These are phyloP conservation scores for Mycena rosella DNA, from an alignment of 768 basidiomycete species.

Conservation along the genomic window DNA sequence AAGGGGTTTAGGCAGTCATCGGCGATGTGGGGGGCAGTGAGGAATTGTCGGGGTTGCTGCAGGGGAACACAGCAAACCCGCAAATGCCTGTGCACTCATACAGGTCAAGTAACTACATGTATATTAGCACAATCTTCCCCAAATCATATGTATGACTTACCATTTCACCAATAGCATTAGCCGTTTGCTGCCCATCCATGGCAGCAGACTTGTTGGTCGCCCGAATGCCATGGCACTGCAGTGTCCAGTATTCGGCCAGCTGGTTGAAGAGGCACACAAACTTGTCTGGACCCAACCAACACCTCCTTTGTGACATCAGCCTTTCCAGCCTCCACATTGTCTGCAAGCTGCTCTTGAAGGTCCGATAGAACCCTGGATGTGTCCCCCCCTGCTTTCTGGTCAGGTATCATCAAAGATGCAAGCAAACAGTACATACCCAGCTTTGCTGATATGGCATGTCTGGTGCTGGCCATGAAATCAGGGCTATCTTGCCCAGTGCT, in stretches of 20 bases:
- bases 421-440: too few relatives aligned
- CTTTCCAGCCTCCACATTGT: not conserved
- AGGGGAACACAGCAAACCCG: not conserved
- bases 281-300: not conserved
- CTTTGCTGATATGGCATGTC: too few relatives aligned
- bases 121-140: too few relatives aligned
- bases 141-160: not conserved
- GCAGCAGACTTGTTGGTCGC: not conserved
- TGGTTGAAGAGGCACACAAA: not conserved
- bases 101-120: not conserved
- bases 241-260: not conserved
- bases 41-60: not conserved
- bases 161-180: not conserved
- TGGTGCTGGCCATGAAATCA: too few relatives aligned
- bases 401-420: too few relatives aligned
- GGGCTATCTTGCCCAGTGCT: too few relatives aligned
- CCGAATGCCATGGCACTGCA: not conserved
- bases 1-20: not conserved
- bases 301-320: not conserved
- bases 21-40: not conserved
- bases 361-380: too few relatives aligned
- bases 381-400: too few relatives aligned
- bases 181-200: not conserved
- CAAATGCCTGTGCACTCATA: conserved; percentile 1
- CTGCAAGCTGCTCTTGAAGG: not conserved